Conservation (phyloP, 169 alveolate species). For the Eimeria acervulina region DNA sequence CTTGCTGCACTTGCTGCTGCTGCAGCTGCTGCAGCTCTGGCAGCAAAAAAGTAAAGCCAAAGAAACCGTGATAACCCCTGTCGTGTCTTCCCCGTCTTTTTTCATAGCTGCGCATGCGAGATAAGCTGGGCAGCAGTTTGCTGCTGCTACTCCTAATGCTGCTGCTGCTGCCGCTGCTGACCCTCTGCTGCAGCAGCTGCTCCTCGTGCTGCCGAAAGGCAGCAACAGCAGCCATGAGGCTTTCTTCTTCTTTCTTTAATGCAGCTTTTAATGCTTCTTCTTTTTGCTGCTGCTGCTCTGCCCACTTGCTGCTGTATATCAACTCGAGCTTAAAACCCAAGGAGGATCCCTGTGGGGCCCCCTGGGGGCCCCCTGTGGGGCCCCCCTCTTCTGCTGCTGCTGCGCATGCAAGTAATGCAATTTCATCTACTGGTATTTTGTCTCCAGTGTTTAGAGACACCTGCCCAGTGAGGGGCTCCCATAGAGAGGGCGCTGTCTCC, state of each 20-base stretch:
- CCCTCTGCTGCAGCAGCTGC: neutral
- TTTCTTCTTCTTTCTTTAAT: neutral
- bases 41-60: conserved; percentile 58
- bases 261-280: conserved; percentile 35
- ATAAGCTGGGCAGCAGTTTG: conserved; percentile 31
- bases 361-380: neutral
- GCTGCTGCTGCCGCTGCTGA: conserved; percentile 2
- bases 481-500: conserved; percentile 4
- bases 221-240: conserved; percentile 6
- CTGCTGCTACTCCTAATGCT: conserved; percentile 65
- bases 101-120: conserved; percentile 74
- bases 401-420: conserved; percentile 3
- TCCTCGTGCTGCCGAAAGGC: conserved; percentile 38
- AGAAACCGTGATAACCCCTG: conserved; percentile 75
- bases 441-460: neutral
- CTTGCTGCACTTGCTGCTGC: conserved; percentile 54
- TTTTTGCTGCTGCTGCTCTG: neutral
- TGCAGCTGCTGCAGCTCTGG: conserved; percentile 51
- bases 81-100: conserved; percentile 43
- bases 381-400: neutral
- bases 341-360: neutral
- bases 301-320: conserved; percentile 68
- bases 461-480: conserved; percentile 21
- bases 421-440: conserved; percentile 3
- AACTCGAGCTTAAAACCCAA: conserved; percentile 44